Conservation (phyloP, 2,329 filamentous ascomycete species). For the Shiraia bambusicola region DNA sequence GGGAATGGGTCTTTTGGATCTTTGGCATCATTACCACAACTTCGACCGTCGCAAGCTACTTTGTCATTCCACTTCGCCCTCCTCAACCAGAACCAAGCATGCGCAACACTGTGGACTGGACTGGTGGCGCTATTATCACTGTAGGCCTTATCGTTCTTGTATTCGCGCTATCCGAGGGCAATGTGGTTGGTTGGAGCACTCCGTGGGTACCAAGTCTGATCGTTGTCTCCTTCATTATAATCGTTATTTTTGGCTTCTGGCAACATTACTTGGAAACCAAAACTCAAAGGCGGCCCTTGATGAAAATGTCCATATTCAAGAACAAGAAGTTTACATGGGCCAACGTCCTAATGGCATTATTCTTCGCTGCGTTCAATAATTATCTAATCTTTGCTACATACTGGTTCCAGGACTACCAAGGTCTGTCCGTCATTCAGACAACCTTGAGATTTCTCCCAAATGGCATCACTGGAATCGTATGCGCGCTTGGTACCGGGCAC, state of each 20-base stretch:
- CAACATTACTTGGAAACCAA: slow-evolving; percentile 60
- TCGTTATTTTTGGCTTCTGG: slow-evolving; percentile 62
- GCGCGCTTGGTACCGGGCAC: slow-evolving; percentile 54
- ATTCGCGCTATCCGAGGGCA: slow-evolving; percentile 69
- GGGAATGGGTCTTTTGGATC: slow-evolving; percentile 52
- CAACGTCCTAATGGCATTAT: slow-evolving; percentile 65
- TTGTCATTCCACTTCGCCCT: slow-evolving; percentile 60
- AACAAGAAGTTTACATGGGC: slow-evolving; percentile 62
- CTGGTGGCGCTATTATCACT: slow-evolving; percentile 65
- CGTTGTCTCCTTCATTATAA: slow-evolving; percentile 58
- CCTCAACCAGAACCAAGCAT: slow-evolving; percentile 30
- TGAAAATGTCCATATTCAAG: slow-evolving; percentile 66
- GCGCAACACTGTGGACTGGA: slow-evolving; percentile 63
- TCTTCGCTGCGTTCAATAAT: slow-evolving; percentile 69
- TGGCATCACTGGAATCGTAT: slow-evolving; percentile 60
- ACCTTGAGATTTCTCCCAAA: slow-evolving; percentile 69
- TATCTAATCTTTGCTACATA: slow-evolving; percentile 69
- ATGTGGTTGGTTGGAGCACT: slow-evolving; percentile 66
- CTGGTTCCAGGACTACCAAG: slow-evolving; percentile 69
- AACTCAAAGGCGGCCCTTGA: slow-evolving; percentile 57
- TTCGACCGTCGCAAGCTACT: slow-evolving; percentile 58
- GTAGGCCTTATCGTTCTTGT: slow-evolving; percentile 62
- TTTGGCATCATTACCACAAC: slow-evolving; percentile 61
- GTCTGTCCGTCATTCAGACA: slow-evolving; percentile 62
- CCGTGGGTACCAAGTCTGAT: slow-evolving; percentile 64